Base-by-base conservation (phyloP, 768 basidiomycete species). In the Hypholoma sublateritium region DNA sequence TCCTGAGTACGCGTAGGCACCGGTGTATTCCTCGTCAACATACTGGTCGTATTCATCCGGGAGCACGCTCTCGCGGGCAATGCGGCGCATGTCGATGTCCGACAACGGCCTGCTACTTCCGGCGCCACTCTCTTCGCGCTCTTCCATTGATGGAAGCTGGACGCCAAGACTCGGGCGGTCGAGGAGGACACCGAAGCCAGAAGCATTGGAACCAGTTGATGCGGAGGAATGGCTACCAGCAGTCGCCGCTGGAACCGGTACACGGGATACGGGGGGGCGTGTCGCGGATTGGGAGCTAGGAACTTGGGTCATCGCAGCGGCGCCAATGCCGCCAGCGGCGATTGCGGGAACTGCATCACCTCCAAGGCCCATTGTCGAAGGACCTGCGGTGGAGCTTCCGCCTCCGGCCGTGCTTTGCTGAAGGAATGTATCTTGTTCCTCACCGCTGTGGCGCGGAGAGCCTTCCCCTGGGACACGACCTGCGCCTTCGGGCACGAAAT, bases 381-480 rank as follows among this genome's bases (percentile, higher is more conserved):
- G 34, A 37, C 47, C 56, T 14, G 44, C 60, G 7, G 56, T 57
- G 22, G 50, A 46, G 25, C 42, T 50, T 44, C 53, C 56, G 24
- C 58, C 54, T 19, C 66, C 60, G 11, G 59, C 65, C 3, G 61
- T 65, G 53, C 70, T 72, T 1, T 69, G 72, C 51, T 74, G 79
- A 4, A 88, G 74, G 75, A 89, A 87, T 0, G 88, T 76, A 63
- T 88, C 87, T 2, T 70, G 74, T 67, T 89, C 88, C 64, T 88
- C 87, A 5, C 88, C 88, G 49, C 86, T 89, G 28, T 79, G 78
- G 9, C 87, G 77, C 1, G 88, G 86, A 22, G 84, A 84, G 34
- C 87, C 86, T 69, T 88, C 84, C n/a, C 85, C 87, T 34, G 71
- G 74, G 2, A 74, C 37, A 36, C 55, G 65, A 28, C 73, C 72